These are phyloP conservation scores for Lignosus rhinocerotis DNA, from an alignment of 1,284 basidiomycete species.

Conservation along the genomic window DNA sequence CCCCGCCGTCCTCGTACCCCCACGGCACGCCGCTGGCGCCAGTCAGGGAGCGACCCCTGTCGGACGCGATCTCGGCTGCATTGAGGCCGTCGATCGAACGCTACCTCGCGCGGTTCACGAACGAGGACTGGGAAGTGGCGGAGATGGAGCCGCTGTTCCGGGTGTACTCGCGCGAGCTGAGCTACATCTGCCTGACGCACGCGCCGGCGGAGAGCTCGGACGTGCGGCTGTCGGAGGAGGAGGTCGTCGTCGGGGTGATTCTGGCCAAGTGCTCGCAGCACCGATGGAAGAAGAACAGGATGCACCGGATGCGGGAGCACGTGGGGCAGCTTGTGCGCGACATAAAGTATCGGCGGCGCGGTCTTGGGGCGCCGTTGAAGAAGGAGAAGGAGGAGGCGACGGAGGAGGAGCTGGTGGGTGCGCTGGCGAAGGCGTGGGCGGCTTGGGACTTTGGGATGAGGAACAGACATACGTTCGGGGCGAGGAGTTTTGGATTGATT, in stretches of 20 bases:
- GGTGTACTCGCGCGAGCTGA: constrained; percentile 62
- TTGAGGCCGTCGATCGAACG: constrained; percentile 42
- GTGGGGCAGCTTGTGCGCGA: constrained; percentile 51
- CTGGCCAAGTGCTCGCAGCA: constrained; percentile 58
- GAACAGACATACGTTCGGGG: constrained; percentile 49
- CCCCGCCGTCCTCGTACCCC: constrained; percentile 24
- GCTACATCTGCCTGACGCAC: constrained; percentile 67
- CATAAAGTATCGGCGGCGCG: constrained; percentile 45
- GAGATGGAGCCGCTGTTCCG: constrained; percentile 44
- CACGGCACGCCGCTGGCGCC: constrained; percentile 8
- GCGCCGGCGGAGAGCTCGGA: constrained; percentile 59
- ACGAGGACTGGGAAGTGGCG: constrained; percentile 32
- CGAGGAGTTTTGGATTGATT: constrained; percentile 68
- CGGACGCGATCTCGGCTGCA: constrained; percentile 49
- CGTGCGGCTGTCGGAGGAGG: constrained; percentile 63
- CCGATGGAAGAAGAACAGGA: constrained; percentile 58
- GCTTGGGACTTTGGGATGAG: constrained; percentile 59
- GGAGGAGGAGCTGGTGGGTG: constrained; percentile 37
- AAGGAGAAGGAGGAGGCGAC: constrained; percentile 26
- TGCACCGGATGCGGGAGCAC: constrained; percentile 64
- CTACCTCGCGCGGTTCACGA: constrained; percentile 34
- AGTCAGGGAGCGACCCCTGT: constrained; percentile 27
- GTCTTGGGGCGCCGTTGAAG: constrained; percentile 28
- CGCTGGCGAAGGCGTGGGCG: constrained; percentile 57
- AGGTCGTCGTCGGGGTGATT: constrained; percentile 72